Percentiles rank a stretch among this genome's conserved stretches.
These are phyloP conservation scores for Trypanosoma mega DNA, from an alignment of 208 protist species.

Conservation along the genomic window DNA sequence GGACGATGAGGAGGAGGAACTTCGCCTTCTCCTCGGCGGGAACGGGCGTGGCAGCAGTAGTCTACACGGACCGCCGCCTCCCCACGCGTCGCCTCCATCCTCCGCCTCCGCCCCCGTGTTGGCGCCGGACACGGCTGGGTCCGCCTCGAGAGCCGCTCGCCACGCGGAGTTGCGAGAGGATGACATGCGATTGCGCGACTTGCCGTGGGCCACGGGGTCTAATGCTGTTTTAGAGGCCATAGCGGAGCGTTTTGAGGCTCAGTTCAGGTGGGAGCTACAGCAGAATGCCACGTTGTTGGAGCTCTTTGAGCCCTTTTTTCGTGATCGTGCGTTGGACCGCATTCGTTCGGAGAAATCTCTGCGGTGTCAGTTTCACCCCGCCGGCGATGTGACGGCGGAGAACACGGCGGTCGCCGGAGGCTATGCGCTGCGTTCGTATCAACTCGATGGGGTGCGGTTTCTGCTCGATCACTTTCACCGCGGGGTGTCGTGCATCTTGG, in stretches of 20 bases:
- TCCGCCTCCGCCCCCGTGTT: background rate
- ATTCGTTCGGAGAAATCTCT: conserved; percentile 29
- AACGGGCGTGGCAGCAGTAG: background rate
- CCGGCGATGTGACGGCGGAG: conserved; percentile 29
- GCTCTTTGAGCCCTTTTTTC: conserved; percentile 80
- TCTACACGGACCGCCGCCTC: conserved; percentile 23
- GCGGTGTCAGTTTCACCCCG: conserved; percentile 37
- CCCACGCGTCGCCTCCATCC: background rate
- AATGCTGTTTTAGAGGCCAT: conserved; percentile 30
- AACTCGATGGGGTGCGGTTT: conserved; percentile 97
- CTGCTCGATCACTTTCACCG: conserved; percentile 86
- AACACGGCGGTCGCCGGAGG: conserved; percentile 37
- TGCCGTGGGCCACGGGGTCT: conserved; percentile 54
- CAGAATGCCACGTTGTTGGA: conserved; percentile 37
- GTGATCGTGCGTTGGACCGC: conserved; percentile 40
- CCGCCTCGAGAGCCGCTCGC: too few species aligned
- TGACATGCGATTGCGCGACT: conserved; percentile 24
- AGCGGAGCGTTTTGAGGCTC: conserved; percentile 49
- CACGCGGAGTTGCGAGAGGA: too few species aligned
- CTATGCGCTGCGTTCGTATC: conserved; percentile 89
- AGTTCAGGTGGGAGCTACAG: conserved; percentile 69
- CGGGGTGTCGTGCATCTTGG: conserved; percentile 89
- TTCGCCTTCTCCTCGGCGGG: conserved; percentile 66
- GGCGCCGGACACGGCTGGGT: background rate
- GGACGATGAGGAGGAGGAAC: conserved; percentile 72